Base-by-base conservation (phyloP, 495 filamentous ascomycete species). In the Podospora tetraspora region DNA sequence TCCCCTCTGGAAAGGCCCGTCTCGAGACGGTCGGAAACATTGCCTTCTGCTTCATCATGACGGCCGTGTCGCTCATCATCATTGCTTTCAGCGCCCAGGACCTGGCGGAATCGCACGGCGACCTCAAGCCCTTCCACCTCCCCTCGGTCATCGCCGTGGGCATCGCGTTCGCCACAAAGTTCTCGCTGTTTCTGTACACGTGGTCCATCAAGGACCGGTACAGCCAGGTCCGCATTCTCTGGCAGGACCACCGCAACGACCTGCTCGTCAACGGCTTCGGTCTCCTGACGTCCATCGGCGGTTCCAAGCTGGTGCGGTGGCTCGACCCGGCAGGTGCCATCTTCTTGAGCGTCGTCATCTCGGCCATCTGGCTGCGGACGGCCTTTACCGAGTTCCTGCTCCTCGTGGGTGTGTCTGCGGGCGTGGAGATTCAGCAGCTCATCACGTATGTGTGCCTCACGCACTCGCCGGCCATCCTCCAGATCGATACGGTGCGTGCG, bases 391-490 rank as follows among this genome's bases (percentile, higher is more conserved):
- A 99, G 79, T 97, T 97, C 80, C 84, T 96, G 78, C 82, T 97
- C 23, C 84, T 99, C 10, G 90, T 99, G 66, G 95, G 95, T 59
- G 90, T 96, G 3, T 91, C 90, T 0, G 96, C 95, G 0, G 86
- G 90, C 59, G 90, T 92, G 11, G 87, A 91, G 72, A 92, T 91
- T 81, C 89, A 96, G 80, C 93, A 97, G 78, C 86, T 96, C 68
- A 96, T 98, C 70, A 99, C 95, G 0, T 99, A 99, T 79, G 92
- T 98, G 75, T 93, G 92, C 52, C 89, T 99, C 81, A 99, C 96
- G 22, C 96, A 98, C 81, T 93, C 90, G 32, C 87, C 90, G 9
- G 63, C 72, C 19, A 92, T 99, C 76, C 83, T 79, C 19, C 90
- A 90, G 70, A 95, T 99, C 74, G 95, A 99, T 76, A 99, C 95